These are phyloP conservation scores for Austropuccinia psidii DNA, from an alignment of 1,284 basidiomycete species.

Conservation along the genomic window DNA sequence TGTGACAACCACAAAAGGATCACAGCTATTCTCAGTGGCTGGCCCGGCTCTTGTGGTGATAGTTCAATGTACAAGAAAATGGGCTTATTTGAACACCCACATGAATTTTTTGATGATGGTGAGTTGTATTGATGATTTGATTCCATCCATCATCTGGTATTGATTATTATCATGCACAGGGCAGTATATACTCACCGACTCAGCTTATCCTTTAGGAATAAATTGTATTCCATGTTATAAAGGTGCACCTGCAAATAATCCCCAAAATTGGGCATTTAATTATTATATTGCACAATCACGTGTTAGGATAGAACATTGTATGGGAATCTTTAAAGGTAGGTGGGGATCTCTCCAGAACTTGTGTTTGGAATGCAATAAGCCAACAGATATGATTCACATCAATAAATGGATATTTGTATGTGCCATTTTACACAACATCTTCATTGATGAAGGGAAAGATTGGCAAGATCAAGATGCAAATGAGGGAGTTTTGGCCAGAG, in stretches of 20 bases:
- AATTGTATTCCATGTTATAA: not conserved
- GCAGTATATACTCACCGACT: not conserved
- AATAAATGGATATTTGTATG: not conserved
- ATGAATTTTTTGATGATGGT: conserved; percentile 1
- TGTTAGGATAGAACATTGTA: not conserved
- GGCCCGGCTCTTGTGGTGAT: not conserved
- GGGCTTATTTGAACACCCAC: not conserved
- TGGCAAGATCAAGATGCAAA: too few species aligned
- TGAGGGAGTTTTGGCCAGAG: too few species aligned
- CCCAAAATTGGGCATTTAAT: not conserved
- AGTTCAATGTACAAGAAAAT: not conserved
- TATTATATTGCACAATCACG: conserved; percentile 8
- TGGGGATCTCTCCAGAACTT: not conserved
- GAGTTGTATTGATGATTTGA: too few species aligned
- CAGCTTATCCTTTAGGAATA: not conserved
- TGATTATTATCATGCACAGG: not conserved
- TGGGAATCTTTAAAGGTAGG: not conserved
- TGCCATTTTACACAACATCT: not conserved
- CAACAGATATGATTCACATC: not conserved
- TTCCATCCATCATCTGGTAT: too few species aligned
- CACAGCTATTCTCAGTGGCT: not conserved
- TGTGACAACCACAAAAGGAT: not conserved
- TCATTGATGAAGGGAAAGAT: too few species aligned
- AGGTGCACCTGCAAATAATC: not conserved
- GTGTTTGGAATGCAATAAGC: not conserved